Evolutionary conservation across 2,329 filamentous ascomycete genomes (phyloP), one percentile per base, ranked within the genome.

Genomic region (Harringtonia lauricola): DNA sequence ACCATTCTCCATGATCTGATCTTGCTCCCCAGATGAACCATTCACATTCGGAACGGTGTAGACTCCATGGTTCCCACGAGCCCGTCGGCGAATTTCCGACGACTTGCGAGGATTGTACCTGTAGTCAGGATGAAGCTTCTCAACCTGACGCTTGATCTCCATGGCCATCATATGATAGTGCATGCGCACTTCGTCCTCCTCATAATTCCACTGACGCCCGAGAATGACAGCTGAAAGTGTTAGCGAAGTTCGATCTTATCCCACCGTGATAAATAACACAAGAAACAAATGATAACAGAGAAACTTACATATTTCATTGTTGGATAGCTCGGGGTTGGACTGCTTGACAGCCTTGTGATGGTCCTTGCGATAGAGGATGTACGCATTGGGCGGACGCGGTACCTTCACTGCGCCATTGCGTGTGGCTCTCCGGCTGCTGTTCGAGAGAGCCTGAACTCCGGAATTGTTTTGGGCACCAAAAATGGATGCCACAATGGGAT

Each of bases 221-320:
- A 63, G 55, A 36, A 65, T 55, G 48, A 60, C 55, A 8, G 63
- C 63, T 65, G 19, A 4, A 5, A 22, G 7, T 28, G 36, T 57
- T 47, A 58, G 53, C 33, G 28, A 26, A 24, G 22, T n/a, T n/a
- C n/a, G n/a, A n/a, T n/a, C n/a, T n/a, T n/a, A n/a, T n/a, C n/a
- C n/a, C n/a, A n/a, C n/a, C n/a, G n/a, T n/a, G n/a, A n/a, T n/a
- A 17, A 46, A 36, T 29, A n/a, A 8, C 9, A n/a, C 45, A 36
- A 29, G 12, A 8, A 8, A 2, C 8, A 26, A 24, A 35, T 18
- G 19, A 26, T 17, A 9, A 17, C 1, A 40, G 5, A 17, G 22
- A 5, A 15, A 56, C 63, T 60, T 52, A 67, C 63, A 67, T 38
- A 67, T 66, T 41, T 65, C 57, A 39, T 65, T 66, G 55, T 67